A percentile compares a stretch with the other conserved stretches of the same genome.
Evolutionary conservation across 2,329 filamentous ascomycete species (phyloP).

Genomic region (Fusarium burgessii): DNA sequence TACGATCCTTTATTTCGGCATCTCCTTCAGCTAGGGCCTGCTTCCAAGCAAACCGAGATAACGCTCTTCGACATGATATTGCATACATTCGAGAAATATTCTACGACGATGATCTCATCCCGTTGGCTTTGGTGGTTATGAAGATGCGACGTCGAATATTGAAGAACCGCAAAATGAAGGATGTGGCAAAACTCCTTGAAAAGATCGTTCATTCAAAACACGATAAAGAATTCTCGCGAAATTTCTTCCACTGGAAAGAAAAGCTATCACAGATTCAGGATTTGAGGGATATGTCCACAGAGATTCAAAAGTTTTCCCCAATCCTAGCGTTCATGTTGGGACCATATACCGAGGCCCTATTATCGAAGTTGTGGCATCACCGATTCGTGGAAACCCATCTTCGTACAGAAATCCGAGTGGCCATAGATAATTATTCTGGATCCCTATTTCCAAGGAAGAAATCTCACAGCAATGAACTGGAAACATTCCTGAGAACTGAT

Average conservation of each 20-base stretch:
- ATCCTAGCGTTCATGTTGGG: accelerated
- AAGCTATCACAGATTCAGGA: not conserved
- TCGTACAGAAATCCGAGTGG: not conserved
- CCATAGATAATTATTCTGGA: accelerated
- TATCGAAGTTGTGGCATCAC: not conserved
- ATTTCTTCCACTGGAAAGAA: not conserved
- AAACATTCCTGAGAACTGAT: not conserved
- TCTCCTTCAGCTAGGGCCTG: not conserved
- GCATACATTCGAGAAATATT: not conserved
- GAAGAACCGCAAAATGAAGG: accelerated
- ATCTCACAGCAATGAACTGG: not conserved
- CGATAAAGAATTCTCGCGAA: not conserved
- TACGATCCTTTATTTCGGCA: not conserved
- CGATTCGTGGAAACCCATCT: not conserved
- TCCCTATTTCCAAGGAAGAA: accelerated
- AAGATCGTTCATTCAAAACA: not conserved
- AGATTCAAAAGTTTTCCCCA: not conserved
- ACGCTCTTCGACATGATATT: too few relatives aligned
- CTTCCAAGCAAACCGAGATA: not conserved
- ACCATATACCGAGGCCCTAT: accelerated
- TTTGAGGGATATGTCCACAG: not conserved
- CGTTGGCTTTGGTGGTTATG: not conserved
- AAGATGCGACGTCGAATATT: not conserved
- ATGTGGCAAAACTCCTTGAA: not conserved
- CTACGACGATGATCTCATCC: not conserved